Evolutionary conservation across 2,329 filamentous ascomycete genomes (phyloP).

Genomic region (Penicillium sp.): DNA sequence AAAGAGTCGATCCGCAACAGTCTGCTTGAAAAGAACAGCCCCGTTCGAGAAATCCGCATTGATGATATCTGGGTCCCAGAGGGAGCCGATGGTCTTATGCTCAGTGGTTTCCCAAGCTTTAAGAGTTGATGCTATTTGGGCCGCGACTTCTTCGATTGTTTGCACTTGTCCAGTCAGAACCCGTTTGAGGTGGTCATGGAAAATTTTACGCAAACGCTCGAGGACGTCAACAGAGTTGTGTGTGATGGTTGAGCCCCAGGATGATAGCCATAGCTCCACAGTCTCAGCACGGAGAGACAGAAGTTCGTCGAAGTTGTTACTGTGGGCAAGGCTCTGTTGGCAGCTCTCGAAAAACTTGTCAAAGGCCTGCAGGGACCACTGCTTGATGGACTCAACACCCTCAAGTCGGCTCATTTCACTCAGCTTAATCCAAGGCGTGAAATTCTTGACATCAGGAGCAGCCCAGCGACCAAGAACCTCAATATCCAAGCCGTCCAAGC

Average conservation of each 20-base stretch:
- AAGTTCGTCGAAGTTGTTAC: slow-evolving; percentile 66
- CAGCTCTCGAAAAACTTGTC: slow-evolving; percentile 62
- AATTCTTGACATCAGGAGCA: slow-evolving; percentile 75
- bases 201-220: slow-evolving; percentile 63
- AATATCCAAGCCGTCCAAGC: slow-evolving; percentile 68
- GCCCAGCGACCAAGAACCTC: slow-evolving; percentile 80
- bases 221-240: slow-evolving; percentile 61
- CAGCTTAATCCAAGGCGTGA: slow-evolving; percentile 82
- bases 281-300: slow-evolving; percentile 68
- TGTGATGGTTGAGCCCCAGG: slow-evolving; percentile 58
- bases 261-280: slow-evolving; percentile 72
- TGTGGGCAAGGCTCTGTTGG: slow-evolving; percentile 56
- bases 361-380: slow-evolving; percentile 63
- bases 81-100: slow-evolving; percentile 51
- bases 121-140: slow-evolving; percentile 61
- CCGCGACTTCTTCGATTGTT: slow-evolving; percentile 64
- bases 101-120: slow-evolving; percentile 58
- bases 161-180: slow-evolving; percentile 64
- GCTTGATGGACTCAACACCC: slow-evolving; percentile 59
- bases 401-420: slow-evolving; percentile 67
- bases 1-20: slow-evolving; percentile 66
- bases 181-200: slow-evolving; percentile 66
- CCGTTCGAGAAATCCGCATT: slow-evolving; percentile 65
- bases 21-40: slow-evolving; percentile 65
- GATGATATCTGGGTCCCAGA: slow-evolving; percentile 68